Conservation (phyloP, 768 basidiomycete genomes). For the Lentinula aciculospora region DNA sequence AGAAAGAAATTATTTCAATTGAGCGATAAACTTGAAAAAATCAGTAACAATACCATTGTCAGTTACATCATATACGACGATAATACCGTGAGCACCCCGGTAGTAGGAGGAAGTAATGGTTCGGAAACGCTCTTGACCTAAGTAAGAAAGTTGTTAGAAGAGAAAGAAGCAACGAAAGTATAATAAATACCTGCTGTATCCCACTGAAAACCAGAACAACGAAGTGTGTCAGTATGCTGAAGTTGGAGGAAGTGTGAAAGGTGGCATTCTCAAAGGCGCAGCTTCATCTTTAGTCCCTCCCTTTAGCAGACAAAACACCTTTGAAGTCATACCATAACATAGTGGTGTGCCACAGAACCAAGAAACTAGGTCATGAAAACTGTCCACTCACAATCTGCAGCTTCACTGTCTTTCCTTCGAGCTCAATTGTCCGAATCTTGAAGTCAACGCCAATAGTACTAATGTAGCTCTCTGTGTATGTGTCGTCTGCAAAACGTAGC, state of each 20-base stretch:
- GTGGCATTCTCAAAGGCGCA: background rate
- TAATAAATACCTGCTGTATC: slow-evolving; percentile 79
- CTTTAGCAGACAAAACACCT: background rate
- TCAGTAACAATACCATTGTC: slow-evolving; percentile 63
- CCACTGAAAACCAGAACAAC: slow-evolving; percentile 54
- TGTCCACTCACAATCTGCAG: slow-evolving; percentile 83
- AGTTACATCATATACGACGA: slow-evolving; percentile 98
- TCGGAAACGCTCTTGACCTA: slow-evolving; percentile 96
- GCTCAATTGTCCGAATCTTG: slow-evolving; percentile 98
- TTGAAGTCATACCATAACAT: background rate
- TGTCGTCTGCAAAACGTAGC: slow-evolving; percentile 92
- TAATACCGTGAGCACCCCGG: slow-evolving; percentile 96
- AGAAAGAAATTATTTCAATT: slow-evolving; percentile 9
- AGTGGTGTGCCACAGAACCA: background rate
- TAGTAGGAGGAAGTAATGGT: slow-evolving; percentile 99
- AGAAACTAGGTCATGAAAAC: slow-evolving; percentile 8
- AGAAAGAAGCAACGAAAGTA: background rate
- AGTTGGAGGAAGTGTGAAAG: background rate
- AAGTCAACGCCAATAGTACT: slow-evolving; percentile 98
- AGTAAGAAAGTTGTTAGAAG: slow-evolving; percentile 7
- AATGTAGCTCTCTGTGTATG: slow-evolving; percentile 97
- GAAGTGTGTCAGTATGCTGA: background rate
- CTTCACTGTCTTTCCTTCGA: slow-evolving; percentile 98
- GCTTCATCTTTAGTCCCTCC: background rate
- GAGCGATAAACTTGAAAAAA: background rate